Conservation (phyloP, 1,284 basidiomycete genomes). For the Cryptococcus maquisensis region DNA sequence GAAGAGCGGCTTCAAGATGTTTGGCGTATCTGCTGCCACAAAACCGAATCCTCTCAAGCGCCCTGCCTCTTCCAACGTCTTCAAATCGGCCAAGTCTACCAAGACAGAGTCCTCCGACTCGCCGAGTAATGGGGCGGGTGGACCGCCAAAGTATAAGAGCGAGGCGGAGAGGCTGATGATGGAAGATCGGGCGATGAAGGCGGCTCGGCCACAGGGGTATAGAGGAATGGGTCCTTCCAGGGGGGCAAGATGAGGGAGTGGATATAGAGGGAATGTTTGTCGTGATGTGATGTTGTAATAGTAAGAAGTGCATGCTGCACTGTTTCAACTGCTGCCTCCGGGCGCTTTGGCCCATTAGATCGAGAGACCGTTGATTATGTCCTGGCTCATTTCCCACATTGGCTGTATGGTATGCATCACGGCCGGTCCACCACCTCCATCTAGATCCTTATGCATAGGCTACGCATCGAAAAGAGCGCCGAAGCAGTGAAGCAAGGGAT, state of each 20-base stretch:
- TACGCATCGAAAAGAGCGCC: too few relatives aligned
- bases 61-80: constrained; percentile 57
- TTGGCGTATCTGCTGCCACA: constrained; percentile 10
- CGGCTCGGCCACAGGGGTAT: constrained; percentile 14
- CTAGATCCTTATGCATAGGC: too few relatives aligned
- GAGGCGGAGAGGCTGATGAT: constrained; percentile 78
- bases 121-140: constrained; percentile 50
- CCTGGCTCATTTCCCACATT: too few relatives aligned
- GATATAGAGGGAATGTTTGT: neutral
- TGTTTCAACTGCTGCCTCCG: neutral
- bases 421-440: too few relatives aligned
- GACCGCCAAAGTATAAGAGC: constrained; percentile 58
- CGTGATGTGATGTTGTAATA: neutral
- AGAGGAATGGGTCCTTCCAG: constrained; percentile 11
- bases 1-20: neutral
- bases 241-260: neutral
- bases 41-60: constrained; percentile 47
- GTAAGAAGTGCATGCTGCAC: neutral
- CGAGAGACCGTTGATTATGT: too few relatives aligned
- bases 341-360: neutral
- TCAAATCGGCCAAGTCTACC: constrained; percentile 57
- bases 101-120: constrained; percentile 35
- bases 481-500: too few relatives aligned
- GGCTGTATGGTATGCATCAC: too few relatives aligned
- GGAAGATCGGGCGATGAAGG: constrained; percentile 80